Evolutionary conservation across 805 yeast species (phyloP).

Genomic region (Saturnispora halmiae): DNA sequence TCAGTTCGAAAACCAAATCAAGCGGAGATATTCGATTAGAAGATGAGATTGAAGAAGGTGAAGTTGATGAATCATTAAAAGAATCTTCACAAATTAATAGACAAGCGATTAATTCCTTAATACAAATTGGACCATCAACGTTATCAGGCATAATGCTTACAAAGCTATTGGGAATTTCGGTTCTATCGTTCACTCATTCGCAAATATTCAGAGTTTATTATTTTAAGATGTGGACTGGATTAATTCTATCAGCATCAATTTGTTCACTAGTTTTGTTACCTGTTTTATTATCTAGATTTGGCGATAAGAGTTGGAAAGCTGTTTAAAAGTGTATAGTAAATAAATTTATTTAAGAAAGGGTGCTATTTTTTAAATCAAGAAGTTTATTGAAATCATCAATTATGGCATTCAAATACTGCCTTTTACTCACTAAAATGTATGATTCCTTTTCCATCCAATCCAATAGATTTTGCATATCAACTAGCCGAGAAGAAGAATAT

Average conservation of each 20-base stretch:
- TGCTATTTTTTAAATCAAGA: too few relatives aligned
- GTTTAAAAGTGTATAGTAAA: background rate
- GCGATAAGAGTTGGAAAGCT: slow-evolving; percentile 35
- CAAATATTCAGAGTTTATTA: slow-evolving; percentile 86
- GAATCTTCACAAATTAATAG: too few relatives aligned
- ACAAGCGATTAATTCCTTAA: slow-evolving; percentile 51
- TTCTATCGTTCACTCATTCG: slow-evolving; percentile 78
- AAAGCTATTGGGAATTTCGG: slow-evolving; percentile 78
- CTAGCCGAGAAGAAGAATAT: slow-evolving; percentile 9
- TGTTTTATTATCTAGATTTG: slow-evolving; percentile 52
- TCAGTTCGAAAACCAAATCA: slow-evolving; percentile 9
- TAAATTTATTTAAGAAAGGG: too few relatives aligned
- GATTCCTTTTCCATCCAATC: slow-evolving; percentile 10
- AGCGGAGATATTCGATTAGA: slow-evolving; percentile 9
- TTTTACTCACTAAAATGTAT: background rate
- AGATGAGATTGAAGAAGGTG: background rate
- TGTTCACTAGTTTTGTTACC: slow-evolving; percentile 81
- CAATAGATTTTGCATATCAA: slow-evolving; percentile 10
- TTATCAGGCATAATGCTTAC: slow-evolving; percentile 86
- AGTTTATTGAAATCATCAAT: slow-evolving; percentile 7
- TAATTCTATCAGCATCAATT: slow-evolving; percentile 65
- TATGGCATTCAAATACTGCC: slow-evolving; percentile 3
- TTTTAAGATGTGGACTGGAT: slow-evolving; percentile 87
- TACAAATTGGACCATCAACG: slow-evolving; percentile 82
- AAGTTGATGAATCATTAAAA: slow-evolving; percentile 8